phyloP scores from a whole-genome alignment of 306 rosid species.

The Prosopis cineraria region DNA sequence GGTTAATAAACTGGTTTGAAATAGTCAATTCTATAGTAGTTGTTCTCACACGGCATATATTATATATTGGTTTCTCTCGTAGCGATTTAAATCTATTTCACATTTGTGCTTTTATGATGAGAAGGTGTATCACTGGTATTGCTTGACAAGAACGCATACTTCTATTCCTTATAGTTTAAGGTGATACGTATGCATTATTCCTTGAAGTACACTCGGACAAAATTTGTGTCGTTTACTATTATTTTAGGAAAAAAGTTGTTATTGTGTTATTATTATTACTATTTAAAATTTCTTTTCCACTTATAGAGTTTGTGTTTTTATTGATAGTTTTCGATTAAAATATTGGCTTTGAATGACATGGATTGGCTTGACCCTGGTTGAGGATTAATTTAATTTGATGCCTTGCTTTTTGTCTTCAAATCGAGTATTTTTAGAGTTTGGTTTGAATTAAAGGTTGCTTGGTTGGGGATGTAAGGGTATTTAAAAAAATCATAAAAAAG shows the following conservation, averaged over 20 bases:
- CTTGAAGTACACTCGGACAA: background rate
- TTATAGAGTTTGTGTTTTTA: background rate
- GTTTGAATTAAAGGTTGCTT: background rate
- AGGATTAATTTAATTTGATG: background rate
- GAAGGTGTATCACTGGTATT: background rate
- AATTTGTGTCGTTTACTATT: background rate
- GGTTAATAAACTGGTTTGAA: background rate
- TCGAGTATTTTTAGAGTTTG: background rate
- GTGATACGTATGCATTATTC: background rate
- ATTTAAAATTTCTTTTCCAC: background rate
- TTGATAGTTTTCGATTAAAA: background rate
- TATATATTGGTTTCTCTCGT: background rate
- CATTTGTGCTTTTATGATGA: background rate
- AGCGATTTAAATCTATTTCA: background rate
- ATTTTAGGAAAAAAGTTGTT: background rate
- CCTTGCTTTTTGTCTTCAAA: background rate
- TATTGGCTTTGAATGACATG: background rate
- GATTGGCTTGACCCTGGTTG: background rate
- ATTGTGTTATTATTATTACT: background rate
- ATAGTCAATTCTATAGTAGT: background rate
- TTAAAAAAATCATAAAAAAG: background rate
- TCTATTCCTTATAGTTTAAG: background rate
- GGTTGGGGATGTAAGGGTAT: background rate
- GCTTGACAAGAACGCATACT: background rate
- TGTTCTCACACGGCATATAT: background rate